Evolutionary conservation across 1,284 basidiomycete species (phyloP).

Genomic region (Anthracocystis setariae): DNA sequence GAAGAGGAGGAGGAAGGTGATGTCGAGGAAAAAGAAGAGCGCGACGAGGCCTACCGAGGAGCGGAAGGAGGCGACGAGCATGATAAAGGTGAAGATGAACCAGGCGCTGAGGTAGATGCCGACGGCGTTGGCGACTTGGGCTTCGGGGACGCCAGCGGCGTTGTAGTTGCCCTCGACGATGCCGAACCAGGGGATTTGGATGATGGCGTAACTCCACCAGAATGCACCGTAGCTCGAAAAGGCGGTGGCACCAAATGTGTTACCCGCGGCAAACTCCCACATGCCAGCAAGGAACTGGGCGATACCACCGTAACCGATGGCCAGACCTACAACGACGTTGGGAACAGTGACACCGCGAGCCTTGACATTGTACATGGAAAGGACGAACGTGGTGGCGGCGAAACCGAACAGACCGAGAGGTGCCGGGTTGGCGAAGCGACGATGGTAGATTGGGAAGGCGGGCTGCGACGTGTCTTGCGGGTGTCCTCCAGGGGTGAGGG

Average conservation of each 20-base stretch:
- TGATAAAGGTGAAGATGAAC: conserved; percentile 64
- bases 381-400: conserved; percentile 71
- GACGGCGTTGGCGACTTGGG: conserved; percentile 41
- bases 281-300: conserved; percentile 74
- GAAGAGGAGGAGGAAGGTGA: conserved; percentile 70
- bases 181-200: conserved; percentile 62
- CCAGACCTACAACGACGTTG: conserved; percentile 58
- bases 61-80: conserved; percentile 55
- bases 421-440: conserved; percentile 72
- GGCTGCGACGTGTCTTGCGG: conserved; percentile 69
- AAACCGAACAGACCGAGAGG: conserved; percentile 70
- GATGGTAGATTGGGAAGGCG: conserved; percentile 63
- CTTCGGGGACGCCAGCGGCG: conserved; percentile 32
- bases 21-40: conserved; percentile 79
- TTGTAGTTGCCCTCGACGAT: conserved; percentile 34
- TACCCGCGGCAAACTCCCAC: conserved; percentile 78
- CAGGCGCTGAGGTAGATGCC: conserved; percentile 59
- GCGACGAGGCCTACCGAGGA: conserved; percentile 67
- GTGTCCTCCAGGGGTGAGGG: conserved; percentile 69
- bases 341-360: conserved; percentile 59
- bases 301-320: conserved; percentile 75
- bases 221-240: conserved; percentile 64
- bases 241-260: conserved; percentile 75
- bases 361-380: conserved; percentile 69
- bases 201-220: conserved; percentile 60